These are phyloP conservation scores for Tuber umbilicatum DNA, from an alignment of 495 filamentous ascomycete species.

Conservation along the genomic window DNA sequence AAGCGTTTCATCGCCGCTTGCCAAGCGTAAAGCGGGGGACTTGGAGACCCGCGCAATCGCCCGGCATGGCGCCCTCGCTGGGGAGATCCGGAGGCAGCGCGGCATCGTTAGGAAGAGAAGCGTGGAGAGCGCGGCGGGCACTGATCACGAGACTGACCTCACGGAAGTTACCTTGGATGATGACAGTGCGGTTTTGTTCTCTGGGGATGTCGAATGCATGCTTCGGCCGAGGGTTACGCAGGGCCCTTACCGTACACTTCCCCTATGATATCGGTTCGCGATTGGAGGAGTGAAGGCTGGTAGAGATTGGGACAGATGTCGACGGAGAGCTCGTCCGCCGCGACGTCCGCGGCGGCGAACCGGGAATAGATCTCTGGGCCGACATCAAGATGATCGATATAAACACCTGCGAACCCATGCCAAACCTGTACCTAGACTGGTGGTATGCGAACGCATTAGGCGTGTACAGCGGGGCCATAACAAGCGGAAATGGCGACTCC, in stretches of 20 bases:
- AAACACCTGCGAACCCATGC: constrained; percentile 53
- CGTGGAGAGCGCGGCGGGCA: constrained; percentile 44
- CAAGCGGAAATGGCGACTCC: constrained; percentile 20
- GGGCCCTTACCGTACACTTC: constrained; percentile 51
- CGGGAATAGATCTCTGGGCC: constrained; percentile 52
- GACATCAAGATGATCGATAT: constrained; percentile 57
- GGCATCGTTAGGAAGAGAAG: constrained; percentile 42
- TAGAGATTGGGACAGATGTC: constrained; percentile 18
- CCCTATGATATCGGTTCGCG: neutral
- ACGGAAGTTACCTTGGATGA: constrained; percentile 48
- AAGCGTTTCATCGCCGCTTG: constrained; percentile 45
- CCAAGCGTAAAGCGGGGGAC: constrained; percentile 38
- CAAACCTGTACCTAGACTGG: constrained; percentile 54
- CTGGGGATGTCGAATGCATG: constrained; percentile 52
- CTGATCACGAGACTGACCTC: constrained; percentile 46
- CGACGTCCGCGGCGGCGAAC: constrained; percentile 51
- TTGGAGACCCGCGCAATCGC: constrained; percentile 42
- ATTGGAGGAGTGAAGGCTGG: neutral
- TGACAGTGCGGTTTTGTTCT: constrained; percentile 50
- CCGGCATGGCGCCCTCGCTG: constrained; percentile 44
- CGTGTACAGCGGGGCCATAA: constrained; percentile 50
- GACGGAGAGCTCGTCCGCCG: constrained; percentile 45
- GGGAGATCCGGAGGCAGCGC: constrained; percentile 24
- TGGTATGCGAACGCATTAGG: constrained; percentile 57
- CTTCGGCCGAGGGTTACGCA: constrained; percentile 53